Conservation (phyloP, 176 grass and related monocot species). For the Melocanna baccifera region DNA sequence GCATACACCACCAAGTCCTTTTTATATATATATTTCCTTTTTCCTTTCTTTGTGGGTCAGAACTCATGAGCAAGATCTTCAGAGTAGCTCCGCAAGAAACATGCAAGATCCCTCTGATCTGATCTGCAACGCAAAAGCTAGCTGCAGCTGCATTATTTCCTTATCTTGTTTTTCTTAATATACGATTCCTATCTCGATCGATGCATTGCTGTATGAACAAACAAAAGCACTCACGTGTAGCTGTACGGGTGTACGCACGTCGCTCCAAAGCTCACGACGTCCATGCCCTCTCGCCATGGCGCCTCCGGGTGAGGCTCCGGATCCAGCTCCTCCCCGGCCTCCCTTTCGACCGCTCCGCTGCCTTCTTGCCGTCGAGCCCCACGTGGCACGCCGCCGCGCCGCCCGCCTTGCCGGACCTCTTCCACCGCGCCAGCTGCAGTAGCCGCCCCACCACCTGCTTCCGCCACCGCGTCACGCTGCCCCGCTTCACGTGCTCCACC, state of each 20-base stretch:
- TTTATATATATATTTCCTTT: neutral
- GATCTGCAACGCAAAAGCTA: neutral
- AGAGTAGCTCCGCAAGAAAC: neutral
- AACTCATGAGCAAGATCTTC: neutral
- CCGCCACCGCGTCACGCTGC: conserved; percentile 64
- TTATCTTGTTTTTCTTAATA: neutral
- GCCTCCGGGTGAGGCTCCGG: conserved; percentile 59
- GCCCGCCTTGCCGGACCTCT: conserved; percentile 46
- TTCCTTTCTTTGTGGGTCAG: neutral
- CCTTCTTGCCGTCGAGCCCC: conserved; percentile 35
- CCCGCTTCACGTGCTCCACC: conserved; percentile 52
- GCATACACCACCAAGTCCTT: too few species aligned
- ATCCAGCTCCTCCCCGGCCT: conserved; percentile 54
- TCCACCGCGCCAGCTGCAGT: conserved; percentile 76
- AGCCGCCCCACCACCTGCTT: conserved; percentile 70
- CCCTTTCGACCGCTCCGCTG: conserved; percentile 22
- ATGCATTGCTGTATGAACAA: neutral
- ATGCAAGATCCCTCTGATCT: neutral
- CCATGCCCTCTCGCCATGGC: conserved; percentile 27
- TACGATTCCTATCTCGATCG: neutral
- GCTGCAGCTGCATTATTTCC: neutral
- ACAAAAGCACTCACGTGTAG: neutral
- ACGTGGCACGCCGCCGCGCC: conserved; percentile 26
- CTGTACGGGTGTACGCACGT: neutral
- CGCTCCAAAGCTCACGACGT: neutral